phyloP scores from a whole-genome alignment of 768 basidiomycete genomes.

The Boletus rubescentipes region DNA sequence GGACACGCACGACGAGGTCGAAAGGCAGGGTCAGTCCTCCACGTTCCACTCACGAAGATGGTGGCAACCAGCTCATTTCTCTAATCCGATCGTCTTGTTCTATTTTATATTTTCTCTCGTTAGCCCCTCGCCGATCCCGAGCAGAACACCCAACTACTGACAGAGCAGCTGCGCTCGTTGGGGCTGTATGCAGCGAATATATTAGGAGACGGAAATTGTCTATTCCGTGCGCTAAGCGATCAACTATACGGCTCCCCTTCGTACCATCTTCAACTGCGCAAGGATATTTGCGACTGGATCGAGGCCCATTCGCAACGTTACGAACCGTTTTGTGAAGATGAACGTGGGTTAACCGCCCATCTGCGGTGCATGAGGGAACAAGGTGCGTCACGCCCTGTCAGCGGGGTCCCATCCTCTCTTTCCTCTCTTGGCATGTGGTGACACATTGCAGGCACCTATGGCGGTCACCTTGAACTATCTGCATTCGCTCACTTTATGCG shows the following conservation, averaged over 20 bases:
- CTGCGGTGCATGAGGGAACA: conserved; percentile 76
- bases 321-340: conserved; percentile 85
- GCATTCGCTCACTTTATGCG: conserved; percentile 82
- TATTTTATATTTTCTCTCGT: neutral
- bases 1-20: conserved; percentile 58
- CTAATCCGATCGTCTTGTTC: conserved; percentile 13
- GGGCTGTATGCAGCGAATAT: conserved; percentile 88
- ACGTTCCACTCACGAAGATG: conserved; percentile 22
- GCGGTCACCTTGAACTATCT: conserved; percentile 91
- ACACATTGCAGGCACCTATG: conserved; percentile 68
- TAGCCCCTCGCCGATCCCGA: conserved; percentile 56
- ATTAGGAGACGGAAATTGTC: conserved; percentile 89
- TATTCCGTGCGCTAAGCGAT: conserved; percentile 88
- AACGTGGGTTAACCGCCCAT: conserved; percentile 72
- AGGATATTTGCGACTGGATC: conserved; percentile 84
- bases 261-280: conserved; percentile 64
- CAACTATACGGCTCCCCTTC: conserved; percentile 79
- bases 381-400: conserved; percentile 41
- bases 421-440: conserved; percentile 11
- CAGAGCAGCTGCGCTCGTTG: conserved; percentile 68
- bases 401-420: conserved; percentile 9
- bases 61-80: conserved; percentile 16
- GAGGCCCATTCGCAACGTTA: conserved; percentile 66
- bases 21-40: conserved; percentile 51
- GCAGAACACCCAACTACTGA: conserved; percentile 64